A percentile compares a stretch with the other conserved stretches of the same genome.
phyloP scores from a whole-genome alignment of 2,329 filamentous ascomycete species.

The Diaporthe capsici region DNA sequence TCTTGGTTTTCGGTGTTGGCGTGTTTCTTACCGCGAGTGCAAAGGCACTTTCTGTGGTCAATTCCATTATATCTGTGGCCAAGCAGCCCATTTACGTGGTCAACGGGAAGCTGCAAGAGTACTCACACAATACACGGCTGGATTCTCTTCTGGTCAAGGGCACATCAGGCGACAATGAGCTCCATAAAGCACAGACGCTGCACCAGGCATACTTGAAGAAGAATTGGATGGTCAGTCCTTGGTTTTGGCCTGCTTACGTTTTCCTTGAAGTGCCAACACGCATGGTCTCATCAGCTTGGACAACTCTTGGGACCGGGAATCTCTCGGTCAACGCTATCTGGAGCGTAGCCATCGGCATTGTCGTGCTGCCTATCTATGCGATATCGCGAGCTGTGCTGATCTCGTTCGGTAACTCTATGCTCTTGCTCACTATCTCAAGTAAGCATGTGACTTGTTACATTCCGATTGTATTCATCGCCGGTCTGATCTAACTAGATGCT shows the following conservation, averaged over 20 bases:
- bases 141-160: not conserved
- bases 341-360: not conserved
- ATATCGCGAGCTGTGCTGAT: not conserved
- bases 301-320: not conserved
- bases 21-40: not conserved
- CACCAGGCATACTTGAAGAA: not conserved
- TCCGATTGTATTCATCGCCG: too few species aligned
- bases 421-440: not conserved
- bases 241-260: conserved; percentile 9
- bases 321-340: not conserved
- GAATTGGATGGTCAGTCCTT: not conserved
- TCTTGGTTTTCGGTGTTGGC: conserved; percentile 2
- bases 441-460: not conserved
- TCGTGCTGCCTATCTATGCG: not conserved
- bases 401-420: not conserved
- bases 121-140: not conserved
- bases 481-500: not conserved
- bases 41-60: not conserved
- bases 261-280: conserved; percentile 23
- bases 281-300: not conserved
- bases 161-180: not conserved
- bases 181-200: not conserved
- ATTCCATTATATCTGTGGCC: not conserved
- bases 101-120: not conserved
- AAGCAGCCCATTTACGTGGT: not conserved